These are phyloP conservation scores for Boletus tomentosulus DNA, from an alignment of 768 basidiomycete species.

Conservation along the genomic window DNA sequence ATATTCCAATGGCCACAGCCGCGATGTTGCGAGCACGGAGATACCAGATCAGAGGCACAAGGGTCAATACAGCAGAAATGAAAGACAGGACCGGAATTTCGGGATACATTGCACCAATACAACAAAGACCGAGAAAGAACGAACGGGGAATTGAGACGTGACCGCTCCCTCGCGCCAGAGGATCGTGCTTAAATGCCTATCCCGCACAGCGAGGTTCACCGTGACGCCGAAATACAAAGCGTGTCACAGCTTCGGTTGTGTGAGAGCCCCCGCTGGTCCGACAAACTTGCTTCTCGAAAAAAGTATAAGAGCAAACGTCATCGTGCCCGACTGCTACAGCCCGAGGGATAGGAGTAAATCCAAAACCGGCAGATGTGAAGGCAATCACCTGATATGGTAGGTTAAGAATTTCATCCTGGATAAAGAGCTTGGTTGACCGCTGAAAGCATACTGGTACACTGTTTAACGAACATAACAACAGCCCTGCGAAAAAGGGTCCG, in stretches of 20 bases:
- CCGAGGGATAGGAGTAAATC: slow-evolving; percentile 14
- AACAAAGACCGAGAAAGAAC: slow-evolving; percentile 7
- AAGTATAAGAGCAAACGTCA: slow-evolving; percentile 21
- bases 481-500: slow-evolving; percentile 7
- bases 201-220: neutral
- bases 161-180: neutral
- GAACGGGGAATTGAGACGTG: no score
- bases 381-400: slow-evolving; percentile 28
- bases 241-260: neutral
- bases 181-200: slow-evolving; percentile 15
- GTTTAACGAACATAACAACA: slow-evolving; percentile 1
- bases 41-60: slow-evolving; percentile 40
- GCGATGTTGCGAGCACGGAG: slow-evolving; percentile 42
- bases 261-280: slow-evolving; percentile 2
- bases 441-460: slow-evolving; percentile 17
- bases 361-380: slow-evolving; percentile 25
- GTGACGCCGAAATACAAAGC: slow-evolving; percentile 16
- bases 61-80: slow-evolving; percentile 38
- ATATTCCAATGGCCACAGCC: slow-evolving; percentile 44
- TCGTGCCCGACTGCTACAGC: neutral
- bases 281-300: slow-evolving; percentile 24
- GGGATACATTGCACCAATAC: slow-evolving; percentile 18
- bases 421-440: neutral
- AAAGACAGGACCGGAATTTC: slow-evolving; percentile 43
- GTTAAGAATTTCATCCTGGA: slow-evolving; percentile 1